Percentiles rank a stretch among this genome's conserved stretches.
These are phyloP conservation scores for apple (Malus domestica) DNA, from an alignment of 306 rosid species.

Conservation along the genomic window ASM211411v1 NC_041789.1:26536001-26536500, in stretches of 20 bases:
- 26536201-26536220: background rate
- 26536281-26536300: background rate
- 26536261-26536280: background rate
- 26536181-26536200: background rate
- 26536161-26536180: background rate
- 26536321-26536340: conserved; percentile 11
- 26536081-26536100: conserved; percentile 87
- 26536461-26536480: conserved; percentile 86
- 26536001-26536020: conserved; percentile 89
- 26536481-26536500: conserved; percentile 88
- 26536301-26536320: background rate
- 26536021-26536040: conserved; percentile 80
- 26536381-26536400: conserved; percentile 94
- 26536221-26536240: background rate
- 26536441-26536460: conserved; percentile 76
- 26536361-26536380: conserved; percentile 93
- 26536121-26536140: background rate
- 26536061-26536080: conserved; percentile 96
- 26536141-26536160: background rate
- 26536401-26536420: conserved; percentile 82
- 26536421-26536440: conserved; percentile 86
- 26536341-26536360: conserved; percentile 71
- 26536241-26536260: background rate
- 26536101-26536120: background rate
- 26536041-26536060: conserved; percentile 87